Evolutionary conservation across 2,329 filamentous ascomycete species (phyloP), one percentile per base, ranked within the genome.

Genomic region (Exophiala xenobiotica): DNA sequence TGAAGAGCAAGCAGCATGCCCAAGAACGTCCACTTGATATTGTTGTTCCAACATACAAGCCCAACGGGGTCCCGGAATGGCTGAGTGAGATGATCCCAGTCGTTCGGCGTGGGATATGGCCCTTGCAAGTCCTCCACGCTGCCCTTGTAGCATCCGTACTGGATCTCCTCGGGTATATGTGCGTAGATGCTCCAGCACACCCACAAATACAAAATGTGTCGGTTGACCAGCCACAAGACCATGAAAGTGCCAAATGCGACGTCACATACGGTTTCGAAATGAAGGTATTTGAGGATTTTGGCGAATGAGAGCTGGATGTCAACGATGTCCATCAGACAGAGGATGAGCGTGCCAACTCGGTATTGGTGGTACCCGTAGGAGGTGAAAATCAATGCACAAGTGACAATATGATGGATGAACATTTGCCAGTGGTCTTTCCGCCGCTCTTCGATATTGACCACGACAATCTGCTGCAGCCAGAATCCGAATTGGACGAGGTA

Each of bases 361-460:
- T 87, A 95, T 66, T 90, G 85, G 65, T 92, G 85, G 68, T 95
- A 96, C 60, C 84, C 81, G 68, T 97, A 97, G 59, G 87, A 92
- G 24, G 84, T 80, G 51, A 84, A 83, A 58, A 99, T 84, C 38
- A 99, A 82, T 4, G 78, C 75, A 64, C 85, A 88, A 16, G 93
- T 99, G 67, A 97, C 84, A 66, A 96, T 81, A 73, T 99, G 93
- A 70, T 97, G 93, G 14, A 83, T 86, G 61, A 97, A 83, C 93
- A 97, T 97, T 71, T 97, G 92, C 75, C 83, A 87, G 71, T 96
- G 87, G 64, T 99, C 93, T 74, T 97, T 97, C 64, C 93, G 82
- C 60, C 87, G 83, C 72, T 95, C 88, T 71, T 99, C 93, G 54
- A 97, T 90, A 71, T 96, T 87, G 68, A 97, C 89, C 51, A 96